These are phyloP conservation scores for Tetracladium marchalianum DNA, from an alignment of 495 filamentous ascomycete genomes.

Conservation along the genomic window DNA sequence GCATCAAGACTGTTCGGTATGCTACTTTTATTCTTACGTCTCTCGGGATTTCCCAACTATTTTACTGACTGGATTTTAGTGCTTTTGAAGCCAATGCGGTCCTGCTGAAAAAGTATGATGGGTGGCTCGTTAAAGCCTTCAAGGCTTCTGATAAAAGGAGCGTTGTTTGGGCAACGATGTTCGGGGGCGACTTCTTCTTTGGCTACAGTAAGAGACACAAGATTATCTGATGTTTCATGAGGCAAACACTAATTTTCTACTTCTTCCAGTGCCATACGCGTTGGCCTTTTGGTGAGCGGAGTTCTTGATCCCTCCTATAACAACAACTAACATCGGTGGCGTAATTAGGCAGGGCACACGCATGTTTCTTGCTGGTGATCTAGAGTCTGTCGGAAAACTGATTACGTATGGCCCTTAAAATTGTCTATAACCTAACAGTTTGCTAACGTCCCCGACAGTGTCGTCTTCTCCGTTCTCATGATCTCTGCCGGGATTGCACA, in stretches of 20 bases:
- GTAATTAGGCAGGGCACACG: not conserved
- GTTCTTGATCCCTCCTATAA: constrained; percentile 36
- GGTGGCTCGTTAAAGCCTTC: constrained; percentile 33
- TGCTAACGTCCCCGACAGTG: not conserved
- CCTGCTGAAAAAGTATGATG: constrained; percentile 43
- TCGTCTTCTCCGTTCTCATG: constrained; percentile 13
- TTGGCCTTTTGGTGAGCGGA: constrained; percentile 58
- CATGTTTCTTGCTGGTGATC: constrained; percentile 32
- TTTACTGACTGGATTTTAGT: constrained; percentile 11
- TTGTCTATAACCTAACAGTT: not conserved
- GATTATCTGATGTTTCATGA: constrained; percentile 44
- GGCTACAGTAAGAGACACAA: constrained; percentile 18
- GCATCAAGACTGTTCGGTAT: constrained; percentile 28
- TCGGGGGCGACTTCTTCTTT: too few relatives aligned
- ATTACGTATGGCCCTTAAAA: not conserved
- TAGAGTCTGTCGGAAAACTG: constrained; percentile 37
- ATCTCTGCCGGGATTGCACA: constrained; percentile 21
- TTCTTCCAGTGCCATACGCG: constrained; percentile 49
- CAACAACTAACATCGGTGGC: constrained; percentile 18
- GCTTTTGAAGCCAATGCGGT: constrained; percentile 32
- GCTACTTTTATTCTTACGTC: constrained; percentile 27
- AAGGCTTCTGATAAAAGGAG: constrained; percentile 25
- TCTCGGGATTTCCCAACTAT: constrained; percentile 26
- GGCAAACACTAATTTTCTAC: constrained; percentile 51
- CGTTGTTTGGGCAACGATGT: too few relatives aligned